These are phyloP conservation scores for Colletotrichum theobromicola DNA, from an alignment of 2,329 filamentous ascomycete genomes.

Conservation along the genomic window DNA sequence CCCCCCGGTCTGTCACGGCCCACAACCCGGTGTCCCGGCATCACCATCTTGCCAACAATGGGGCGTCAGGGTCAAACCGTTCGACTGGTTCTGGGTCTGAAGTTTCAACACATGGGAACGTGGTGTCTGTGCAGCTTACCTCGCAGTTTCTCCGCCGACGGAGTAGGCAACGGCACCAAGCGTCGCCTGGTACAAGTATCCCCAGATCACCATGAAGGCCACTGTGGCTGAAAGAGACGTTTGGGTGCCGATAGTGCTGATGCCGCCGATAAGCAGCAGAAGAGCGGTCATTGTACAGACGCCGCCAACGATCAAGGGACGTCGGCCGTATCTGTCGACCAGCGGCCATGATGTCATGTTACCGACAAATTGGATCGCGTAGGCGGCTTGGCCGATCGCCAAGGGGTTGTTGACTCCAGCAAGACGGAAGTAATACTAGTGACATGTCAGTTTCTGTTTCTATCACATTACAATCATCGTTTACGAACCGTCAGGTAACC, in stretches of 20 bases:
- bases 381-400: slow-evolving; percentile 31
- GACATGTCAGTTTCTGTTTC: background rate
- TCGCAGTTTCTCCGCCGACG: slow-evolving; percentile 34
- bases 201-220: slow-evolving; percentile 32
- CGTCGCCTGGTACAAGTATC: slow-evolving; percentile 32
- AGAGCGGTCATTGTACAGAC: slow-evolving; percentile 30
- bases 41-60: background rate
- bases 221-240: slow-evolving; percentile 28
- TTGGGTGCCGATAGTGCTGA: slow-evolving; percentile 30
- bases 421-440: slow-evolving; percentile 30
- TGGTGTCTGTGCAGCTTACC: background rate
- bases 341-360: slow-evolving; percentile 35
- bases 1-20: slow-evolving; percentile 50
- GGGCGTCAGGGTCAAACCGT: background rate
- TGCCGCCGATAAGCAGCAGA: slow-evolving; percentile 33
- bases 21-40: background rate
- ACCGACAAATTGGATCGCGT: slow-evolving; percentile 32
- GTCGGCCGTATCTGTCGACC: slow-evolving; percentile 33
- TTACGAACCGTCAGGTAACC: slow-evolving; percentile 28
- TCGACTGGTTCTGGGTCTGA: background rate
- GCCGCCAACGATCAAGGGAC: slow-evolving; percentile 32
- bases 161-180: slow-evolving; percentile 32
- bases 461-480: background rate
- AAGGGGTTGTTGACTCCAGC: slow-evolving; percentile 32
- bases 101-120: background rate